phyloP scores from a whole-genome alignment of 805 yeast species.

The Metschnikowia rubicola region DNA sequence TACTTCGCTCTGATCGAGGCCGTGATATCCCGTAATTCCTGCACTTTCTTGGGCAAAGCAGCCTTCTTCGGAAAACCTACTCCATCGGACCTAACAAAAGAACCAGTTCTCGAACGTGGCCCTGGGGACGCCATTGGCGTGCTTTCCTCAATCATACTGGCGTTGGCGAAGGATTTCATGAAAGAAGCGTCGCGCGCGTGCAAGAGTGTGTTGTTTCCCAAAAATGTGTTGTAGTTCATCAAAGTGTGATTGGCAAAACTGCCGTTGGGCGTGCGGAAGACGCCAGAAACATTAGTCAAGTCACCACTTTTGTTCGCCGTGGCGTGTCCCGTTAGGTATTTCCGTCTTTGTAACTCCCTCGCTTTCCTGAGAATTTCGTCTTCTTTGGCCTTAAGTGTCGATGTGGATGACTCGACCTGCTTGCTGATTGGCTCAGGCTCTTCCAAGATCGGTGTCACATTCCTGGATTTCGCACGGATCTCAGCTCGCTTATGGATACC shows the following conservation, averaged over 20 bases:
- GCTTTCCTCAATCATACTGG: constrained; percentile 34
- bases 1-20: constrained; percentile 27
- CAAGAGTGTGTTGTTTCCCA: constrained; percentile 12
- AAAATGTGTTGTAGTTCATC: constrained; percentile 16
- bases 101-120: constrained; percentile 10
- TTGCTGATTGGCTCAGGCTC: too few relatives aligned
- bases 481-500: constrained; percentile 25
- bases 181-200: constrained; percentile 23
- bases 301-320: constrained; percentile 12
- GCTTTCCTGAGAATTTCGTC: constrained; percentile 26
- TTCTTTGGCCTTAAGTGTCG: constrained; percentile 19
- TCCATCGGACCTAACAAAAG: background rate
- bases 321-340: constrained; percentile 33
- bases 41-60: constrained; percentile 21
- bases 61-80: background rate
- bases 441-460: too few relatives aligned
- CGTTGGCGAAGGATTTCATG: constrained; percentile 30
- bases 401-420: background rate
- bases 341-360: constrained; percentile 25
- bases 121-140: constrained; percentile 33
- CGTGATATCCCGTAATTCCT: constrained; percentile 24
- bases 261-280: constrained; percentile 13
- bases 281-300: constrained; percentile 11
- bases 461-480: constrained; percentile 4
- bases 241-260: constrained; percentile 14